These are phyloP conservation scores for Penicillium ochrochloron DNA, from an alignment of 495 filamentous ascomycete species.

Conservation along the genomic window DNA sequence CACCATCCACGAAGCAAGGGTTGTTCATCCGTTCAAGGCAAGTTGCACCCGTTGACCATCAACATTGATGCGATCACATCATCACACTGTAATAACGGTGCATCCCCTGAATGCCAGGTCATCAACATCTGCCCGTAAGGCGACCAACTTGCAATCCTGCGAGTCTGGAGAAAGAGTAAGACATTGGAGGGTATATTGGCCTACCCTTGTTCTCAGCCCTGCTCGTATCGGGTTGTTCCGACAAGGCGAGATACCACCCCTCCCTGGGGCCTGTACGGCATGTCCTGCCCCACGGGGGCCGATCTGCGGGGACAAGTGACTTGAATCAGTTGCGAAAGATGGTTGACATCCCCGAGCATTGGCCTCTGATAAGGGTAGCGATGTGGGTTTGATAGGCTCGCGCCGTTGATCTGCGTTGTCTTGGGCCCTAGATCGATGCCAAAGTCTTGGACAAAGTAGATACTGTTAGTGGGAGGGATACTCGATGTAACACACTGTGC, in stretches of 20 bases:
- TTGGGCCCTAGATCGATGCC: not conserved
- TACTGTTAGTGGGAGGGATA: not conserved
- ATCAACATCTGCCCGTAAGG: constrained; percentile 38
- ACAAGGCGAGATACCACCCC: not conserved
- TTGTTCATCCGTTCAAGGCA: constrained; percentile 30
- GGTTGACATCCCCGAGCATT: not conserved
- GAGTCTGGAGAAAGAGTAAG: constrained; percentile 25
- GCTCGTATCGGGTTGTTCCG: constrained; percentile 7
- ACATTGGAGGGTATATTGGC: too few relatives aligned
- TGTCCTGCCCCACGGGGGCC: constrained; percentile 9
- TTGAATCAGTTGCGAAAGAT: not conserved
- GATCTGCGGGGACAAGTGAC: constrained; percentile 5
- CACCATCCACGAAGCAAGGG: constrained; percentile 26
- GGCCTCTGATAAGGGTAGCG: not conserved
- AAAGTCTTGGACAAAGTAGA: not conserved
- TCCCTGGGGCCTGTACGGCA: not conserved
- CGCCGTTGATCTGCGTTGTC: not conserved
- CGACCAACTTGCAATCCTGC: constrained; percentile 32
- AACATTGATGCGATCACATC: not conserved
- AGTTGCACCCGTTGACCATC: constrained; percentile 10
- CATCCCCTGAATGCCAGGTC: constrained; percentile 16
- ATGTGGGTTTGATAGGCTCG: constrained; percentile 5
- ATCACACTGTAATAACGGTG: not conserved
- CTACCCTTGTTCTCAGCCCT: not conserved
- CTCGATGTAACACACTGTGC: not conserved